Percentiles rank a stretch among this genome's conserved stretches.
Conservation (phyloP, 73 alveolate genomes). For the Tetrahymena malaccensis region DNA sequence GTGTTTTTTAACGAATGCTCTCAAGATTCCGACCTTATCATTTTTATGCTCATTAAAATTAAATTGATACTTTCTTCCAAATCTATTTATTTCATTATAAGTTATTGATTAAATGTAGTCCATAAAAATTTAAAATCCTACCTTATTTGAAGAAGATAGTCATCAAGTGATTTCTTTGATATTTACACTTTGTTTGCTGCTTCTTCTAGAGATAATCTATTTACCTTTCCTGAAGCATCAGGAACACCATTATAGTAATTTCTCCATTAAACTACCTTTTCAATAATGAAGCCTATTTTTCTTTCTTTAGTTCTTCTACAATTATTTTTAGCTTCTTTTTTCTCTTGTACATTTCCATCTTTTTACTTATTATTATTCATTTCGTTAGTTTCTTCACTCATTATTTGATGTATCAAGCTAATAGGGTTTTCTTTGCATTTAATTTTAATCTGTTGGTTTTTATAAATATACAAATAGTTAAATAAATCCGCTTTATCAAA, state of each 20-base stretch:
- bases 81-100: constrained; percentile 21
- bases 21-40: constrained; percentile 89
- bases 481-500: neutral
- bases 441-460: neutral
- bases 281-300: constrained; percentile 92
- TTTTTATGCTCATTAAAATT: constrained; percentile 94
- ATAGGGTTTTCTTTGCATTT: constrained; percentile 9
- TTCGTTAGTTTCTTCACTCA: constrained; percentile 39
- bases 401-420: constrained; percentile 8
- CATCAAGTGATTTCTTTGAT: constrained; percentile 88
- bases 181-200: constrained; percentile 88
- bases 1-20: constrained; percentile 88
- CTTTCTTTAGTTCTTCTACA: constrained; percentile 89
- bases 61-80: constrained; percentile 89
- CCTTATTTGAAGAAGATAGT: constrained; percentile 58
- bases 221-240: constrained; percentile 48
- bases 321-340: constrained; percentile 17
- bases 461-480: neutral
- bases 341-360: neutral
- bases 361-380: constrained; percentile 11
- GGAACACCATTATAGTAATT: constrained; percentile 86
- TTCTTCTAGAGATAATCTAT: constrained; percentile 74
- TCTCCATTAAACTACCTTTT: constrained; percentile 95
- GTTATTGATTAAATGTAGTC: neutral
- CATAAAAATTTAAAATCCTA: constrained; percentile 7